Conservation (phyloP, 768 basidiomycete species). For the Rossbeevera mucosa region DNA sequence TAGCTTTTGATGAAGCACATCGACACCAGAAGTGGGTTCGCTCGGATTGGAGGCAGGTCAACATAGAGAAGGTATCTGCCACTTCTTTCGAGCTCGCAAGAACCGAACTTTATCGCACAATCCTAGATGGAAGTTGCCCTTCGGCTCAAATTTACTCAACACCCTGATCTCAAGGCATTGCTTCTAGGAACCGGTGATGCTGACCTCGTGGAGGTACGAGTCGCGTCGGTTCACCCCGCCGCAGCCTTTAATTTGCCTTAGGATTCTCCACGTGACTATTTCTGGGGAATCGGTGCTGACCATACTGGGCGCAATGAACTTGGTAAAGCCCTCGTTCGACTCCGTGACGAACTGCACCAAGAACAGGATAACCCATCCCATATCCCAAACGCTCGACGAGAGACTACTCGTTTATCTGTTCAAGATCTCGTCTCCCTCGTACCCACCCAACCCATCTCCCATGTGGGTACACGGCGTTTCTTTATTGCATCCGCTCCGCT, state of each 20-base stretch:
- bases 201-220: conserved; percentile 61
- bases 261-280: conserved; percentile 73
- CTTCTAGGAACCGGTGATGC: conserved; percentile 63
- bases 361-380: conserved; percentile 24
- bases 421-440: conserved; percentile 29
- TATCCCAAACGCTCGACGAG: conserved; percentile 26
- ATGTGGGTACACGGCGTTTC: conserved; percentile 4
- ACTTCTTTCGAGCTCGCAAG: background rate
- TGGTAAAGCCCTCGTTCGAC: conserved; percentile 62
- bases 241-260: conserved; percentile 19
- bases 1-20: conserved; percentile 64
- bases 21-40: conserved; percentile 59
- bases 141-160: conserved; percentile 69
- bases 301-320: conserved; percentile 67
- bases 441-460: conserved; percentile 3
- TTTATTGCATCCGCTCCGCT: conserved; percentile 3
- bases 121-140: conserved; percentile 62
- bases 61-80: conserved; percentile 51
- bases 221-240: background rate
- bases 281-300: conserved; percentile 74
- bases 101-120: background rate
- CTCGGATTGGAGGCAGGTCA: conserved; percentile 64
- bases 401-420: conserved; percentile 28
- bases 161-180: conserved; percentile 51
- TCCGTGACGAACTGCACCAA: conserved; percentile 51